phyloP scores from a whole-genome alignment of 148 eudicot species.

The Fagopyrum tataricum region DNA sequence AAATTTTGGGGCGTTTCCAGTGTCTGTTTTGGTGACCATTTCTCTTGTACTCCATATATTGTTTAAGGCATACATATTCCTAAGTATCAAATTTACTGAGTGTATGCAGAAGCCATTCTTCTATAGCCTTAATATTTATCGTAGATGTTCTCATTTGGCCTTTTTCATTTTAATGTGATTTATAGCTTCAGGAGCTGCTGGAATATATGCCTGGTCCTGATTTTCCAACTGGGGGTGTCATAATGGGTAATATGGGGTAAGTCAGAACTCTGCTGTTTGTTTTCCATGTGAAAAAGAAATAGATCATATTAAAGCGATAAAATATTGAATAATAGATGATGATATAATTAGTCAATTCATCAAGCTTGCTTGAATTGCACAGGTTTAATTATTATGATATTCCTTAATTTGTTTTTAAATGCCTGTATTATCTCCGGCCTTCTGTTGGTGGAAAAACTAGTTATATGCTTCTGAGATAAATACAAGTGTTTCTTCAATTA shows the following conservation, averaged over 20 bases:
- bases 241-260: constrained; percentile 92
- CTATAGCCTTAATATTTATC: background rate
- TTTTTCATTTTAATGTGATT: constrained; percentile 10
- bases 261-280: constrained; percentile 2
- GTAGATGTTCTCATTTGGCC: background rate
- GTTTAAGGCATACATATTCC: background rate
- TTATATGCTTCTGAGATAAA: background rate
- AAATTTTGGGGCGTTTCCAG: background rate
- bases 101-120: background rate
- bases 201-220: constrained; percentile 99
- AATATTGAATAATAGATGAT: background rate
- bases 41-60: background rate
- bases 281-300: background rate
- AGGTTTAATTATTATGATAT: background rate
- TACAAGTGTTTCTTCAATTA: background rate
- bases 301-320: background rate
- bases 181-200: constrained; percentile 83
- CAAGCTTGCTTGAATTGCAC: background rate
- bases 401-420: background rate
- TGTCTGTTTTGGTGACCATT: background rate
- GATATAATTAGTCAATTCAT: background rate
- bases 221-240: constrained; percentile 92
- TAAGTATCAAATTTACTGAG: background rate
- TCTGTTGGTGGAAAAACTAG: background rate
- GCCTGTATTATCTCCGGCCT: background rate